Evolutionary conservation across 768 basidiomycete species (phyloP).

Genomic region (Suillus cothurnatus): DNA sequence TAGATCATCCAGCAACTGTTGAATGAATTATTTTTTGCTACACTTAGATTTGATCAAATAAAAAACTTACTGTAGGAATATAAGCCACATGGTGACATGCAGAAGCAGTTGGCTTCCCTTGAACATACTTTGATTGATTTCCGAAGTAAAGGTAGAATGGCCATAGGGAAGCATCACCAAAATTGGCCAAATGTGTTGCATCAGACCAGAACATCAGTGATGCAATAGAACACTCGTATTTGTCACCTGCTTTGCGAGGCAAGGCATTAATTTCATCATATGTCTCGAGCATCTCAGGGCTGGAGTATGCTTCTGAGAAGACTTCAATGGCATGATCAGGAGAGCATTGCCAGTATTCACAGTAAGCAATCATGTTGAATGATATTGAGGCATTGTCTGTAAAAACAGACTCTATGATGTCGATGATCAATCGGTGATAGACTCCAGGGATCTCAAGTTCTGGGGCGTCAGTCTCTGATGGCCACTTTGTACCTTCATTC

Average conservation of each 20-base stretch:
- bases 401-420: constrained; percentile 9
- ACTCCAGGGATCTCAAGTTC: too few relatives aligned
- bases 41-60: neutral
- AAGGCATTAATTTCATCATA: constrained; percentile 5
- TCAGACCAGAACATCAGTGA: constrained; percentile 14
- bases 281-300: neutral
- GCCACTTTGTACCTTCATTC: too few relatives aligned
- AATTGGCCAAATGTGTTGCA: constrained; percentile 24
- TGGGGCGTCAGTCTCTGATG: too few relatives aligned
- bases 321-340: neutral
- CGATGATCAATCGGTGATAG: too few relatives aligned
- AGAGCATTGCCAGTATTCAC: neutral
- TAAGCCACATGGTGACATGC: constrained; percentile 20
- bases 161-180: constrained; percentile 17
- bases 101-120: constrained; percentile 11
- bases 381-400: neutral
- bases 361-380: constrained; percentile 12
- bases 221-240: constrained; percentile 15
- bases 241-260: neutral
- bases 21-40: constrained; percentile 4
- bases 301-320: constrained; percentile 8
- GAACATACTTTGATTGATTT: too few relatives aligned
- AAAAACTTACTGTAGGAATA: constrained; percentile 13
- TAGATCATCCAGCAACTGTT: constrained; percentile 5
- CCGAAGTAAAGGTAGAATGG: constrained; percentile 19